These are phyloP conservation scores for Eustoma russellianum DNA, from an alignment of 257 asterid species.

Conservation along the genomic window DNA sequence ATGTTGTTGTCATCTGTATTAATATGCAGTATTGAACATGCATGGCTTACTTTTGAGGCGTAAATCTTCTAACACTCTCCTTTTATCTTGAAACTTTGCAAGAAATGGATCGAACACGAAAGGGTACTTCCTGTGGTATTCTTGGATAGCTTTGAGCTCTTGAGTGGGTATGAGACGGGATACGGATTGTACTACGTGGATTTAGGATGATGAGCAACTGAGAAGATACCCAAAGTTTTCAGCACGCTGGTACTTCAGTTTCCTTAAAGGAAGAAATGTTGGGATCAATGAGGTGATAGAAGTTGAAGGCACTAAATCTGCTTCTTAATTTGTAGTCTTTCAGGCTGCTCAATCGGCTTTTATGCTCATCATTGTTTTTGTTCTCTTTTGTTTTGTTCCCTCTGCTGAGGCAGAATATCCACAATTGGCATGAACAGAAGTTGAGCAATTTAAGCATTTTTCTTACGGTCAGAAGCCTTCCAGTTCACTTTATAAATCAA, in stretches of 20 bases:
- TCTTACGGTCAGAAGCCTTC: no score
- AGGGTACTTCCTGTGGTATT: constrained; percentile 50
- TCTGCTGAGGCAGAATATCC: no score
- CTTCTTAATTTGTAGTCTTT: background rate
- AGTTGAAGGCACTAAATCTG: background rate
- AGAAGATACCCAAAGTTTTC: constrained; percentile 35
- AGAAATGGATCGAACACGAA: constrained; percentile 46
- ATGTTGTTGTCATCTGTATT: no score
- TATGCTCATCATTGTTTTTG: no score
- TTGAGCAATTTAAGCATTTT: no score
- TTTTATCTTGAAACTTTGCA: background rate
- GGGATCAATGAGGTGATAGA: background rate
- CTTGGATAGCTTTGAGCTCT: constrained; percentile 46
- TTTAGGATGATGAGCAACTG: constrained; percentile 37
- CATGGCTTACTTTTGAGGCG: no score
- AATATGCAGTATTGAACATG: no score
- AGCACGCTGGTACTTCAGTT: constrained; percentile 34
- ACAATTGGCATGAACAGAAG: no score
- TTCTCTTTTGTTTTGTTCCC: no score
- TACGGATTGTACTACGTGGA: constrained; percentile 49
- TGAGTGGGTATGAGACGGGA: constrained; percentile 22
- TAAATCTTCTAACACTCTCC: no score
- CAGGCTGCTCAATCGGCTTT: no score
- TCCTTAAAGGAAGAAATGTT: constrained; percentile 25
- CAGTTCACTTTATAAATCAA: no score